Conservation (phyloP, 768 basidiomycete species). For the Phaeolepiota aurea region DNA sequence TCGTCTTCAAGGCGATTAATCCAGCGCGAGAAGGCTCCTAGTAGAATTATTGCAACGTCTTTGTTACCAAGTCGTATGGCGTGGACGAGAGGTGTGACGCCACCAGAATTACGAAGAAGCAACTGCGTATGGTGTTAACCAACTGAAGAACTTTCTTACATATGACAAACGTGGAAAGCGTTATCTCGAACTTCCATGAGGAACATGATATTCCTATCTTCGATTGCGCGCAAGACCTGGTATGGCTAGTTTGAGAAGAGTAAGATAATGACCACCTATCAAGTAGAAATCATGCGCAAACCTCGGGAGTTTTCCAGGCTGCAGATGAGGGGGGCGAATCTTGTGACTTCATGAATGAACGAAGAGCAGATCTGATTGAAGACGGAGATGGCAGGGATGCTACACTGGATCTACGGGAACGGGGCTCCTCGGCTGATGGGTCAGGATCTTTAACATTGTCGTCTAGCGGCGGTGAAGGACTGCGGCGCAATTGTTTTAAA, state of each 20-base stretch:
- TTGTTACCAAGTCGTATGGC: constrained; percentile 80
- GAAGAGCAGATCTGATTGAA: constrained; percentile 6
- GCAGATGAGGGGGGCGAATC: constrained; percentile 7
- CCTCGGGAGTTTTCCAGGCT: constrained; percentile 49
- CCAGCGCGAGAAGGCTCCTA: constrained; percentile 89
- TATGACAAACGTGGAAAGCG: constrained; percentile 69
- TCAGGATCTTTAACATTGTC: constrained; percentile 11
- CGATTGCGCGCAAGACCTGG: constrained; percentile 77
- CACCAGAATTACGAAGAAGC: constrained; percentile 77
- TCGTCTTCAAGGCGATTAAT: constrained; percentile 83
- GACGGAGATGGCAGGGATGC: constrained; percentile 13
- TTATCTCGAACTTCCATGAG: constrained; percentile 79
- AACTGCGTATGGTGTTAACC: too few relatives aligned
- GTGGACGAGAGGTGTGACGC: constrained; percentile 84
- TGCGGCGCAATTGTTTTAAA: constrained; percentile 33
- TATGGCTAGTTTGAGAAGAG: constrained; percentile 30
- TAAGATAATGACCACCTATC: constrained; percentile 1
- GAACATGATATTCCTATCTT: constrained; percentile 73
- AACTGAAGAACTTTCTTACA: too few relatives aligned
- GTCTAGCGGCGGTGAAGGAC: constrained; percentile 8
- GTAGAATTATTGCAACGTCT: constrained; percentile 79
- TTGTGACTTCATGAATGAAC: constrained; percentile 8
- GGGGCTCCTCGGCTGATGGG: constrained; percentile 9
- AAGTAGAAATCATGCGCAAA: constrained; percentile 26
- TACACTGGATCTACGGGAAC: constrained; percentile 10